Percentiles rank a stretch among this genome's conserved stretches.
Evolutionary conservation across 2,329 filamentous ascomycete genomes (phyloP).

Genomic region (Arthrobotrys sphaeroides): DNA sequence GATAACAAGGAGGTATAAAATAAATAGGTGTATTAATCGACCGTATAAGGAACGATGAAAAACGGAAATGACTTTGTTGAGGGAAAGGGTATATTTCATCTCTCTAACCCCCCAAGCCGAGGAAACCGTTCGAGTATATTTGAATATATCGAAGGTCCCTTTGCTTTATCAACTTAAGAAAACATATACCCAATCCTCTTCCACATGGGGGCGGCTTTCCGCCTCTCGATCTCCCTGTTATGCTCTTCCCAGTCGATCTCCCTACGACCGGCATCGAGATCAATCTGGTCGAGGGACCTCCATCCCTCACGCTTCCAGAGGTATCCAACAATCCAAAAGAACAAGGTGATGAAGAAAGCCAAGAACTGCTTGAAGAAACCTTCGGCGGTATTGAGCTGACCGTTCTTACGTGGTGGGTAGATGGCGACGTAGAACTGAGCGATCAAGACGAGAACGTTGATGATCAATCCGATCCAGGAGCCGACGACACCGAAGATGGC

Average conservation of each 20-base stretch:
- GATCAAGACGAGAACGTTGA: constrained; percentile 67
- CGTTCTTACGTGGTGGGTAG: constrained; percentile 38
- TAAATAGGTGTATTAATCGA: constrained; percentile 11
- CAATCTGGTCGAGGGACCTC: constrained; percentile 70
- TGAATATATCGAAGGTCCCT: not conserved
- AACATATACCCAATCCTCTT: constrained; percentile 41
- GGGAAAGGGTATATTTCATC: not conserved
- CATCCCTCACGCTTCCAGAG: constrained; percentile 73
- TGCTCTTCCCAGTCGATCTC: constrained; percentile 73
- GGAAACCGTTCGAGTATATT: not conserved
- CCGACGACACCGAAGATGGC: constrained; percentile 70
- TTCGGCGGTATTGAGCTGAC: constrained; percentile 59
- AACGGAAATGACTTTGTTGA: not conserved
- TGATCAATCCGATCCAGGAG: constrained; percentile 70
- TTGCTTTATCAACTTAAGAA: constrained; percentile 7
- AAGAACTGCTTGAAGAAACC: constrained; percentile 69
- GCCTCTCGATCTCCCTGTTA: constrained; percentile 61
- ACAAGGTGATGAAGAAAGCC: constrained; percentile 66
- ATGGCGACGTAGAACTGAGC: constrained; percentile 65
- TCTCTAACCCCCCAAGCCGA: not conserved
- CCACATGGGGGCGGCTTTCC: constrained; percentile 33
- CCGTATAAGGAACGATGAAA: not conserved
- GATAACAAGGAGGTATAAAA: not conserved
- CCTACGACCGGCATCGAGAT: constrained; percentile 71
- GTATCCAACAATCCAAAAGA: constrained; percentile 69